phyloP scores from a whole-genome alignment of 805 yeast species.

The Nakazawaea ernobii region DNA sequence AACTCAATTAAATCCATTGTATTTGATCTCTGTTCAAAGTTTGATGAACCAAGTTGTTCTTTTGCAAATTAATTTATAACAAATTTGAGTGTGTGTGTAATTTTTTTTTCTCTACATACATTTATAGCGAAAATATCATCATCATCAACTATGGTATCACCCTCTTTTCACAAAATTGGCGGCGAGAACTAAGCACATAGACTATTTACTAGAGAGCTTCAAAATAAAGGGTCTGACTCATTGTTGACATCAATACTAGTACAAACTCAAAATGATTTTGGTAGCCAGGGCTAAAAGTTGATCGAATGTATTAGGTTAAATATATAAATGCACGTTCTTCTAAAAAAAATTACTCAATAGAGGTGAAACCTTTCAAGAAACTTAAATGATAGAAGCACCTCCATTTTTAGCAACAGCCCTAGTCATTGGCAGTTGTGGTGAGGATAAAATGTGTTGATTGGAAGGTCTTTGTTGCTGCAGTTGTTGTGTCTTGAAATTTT shows the following conservation, averaged over 20 bases:
- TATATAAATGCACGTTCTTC: no score
- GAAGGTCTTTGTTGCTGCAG: neutral
- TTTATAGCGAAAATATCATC: neutral
- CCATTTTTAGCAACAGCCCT: slow-evolving; percentile 11
- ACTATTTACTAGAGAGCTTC: no score
- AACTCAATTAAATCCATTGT: slow-evolving; percentile 44
- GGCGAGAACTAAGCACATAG: no score
- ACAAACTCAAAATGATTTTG: no score
- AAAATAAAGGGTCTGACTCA: no score
- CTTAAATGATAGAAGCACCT: neutral
- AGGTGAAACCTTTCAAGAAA: neutral
- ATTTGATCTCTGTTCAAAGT: neutral
- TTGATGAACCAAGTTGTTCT: neutral
- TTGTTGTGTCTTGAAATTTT: neutral
- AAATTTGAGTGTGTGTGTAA: neutral
- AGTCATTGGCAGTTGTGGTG: slow-evolving; percentile 9
- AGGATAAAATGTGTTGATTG: neutral
- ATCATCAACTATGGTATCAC: no score
- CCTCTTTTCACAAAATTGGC: no score
- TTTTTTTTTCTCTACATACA: neutral
- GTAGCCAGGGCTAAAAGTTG: no score
- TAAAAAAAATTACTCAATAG: neutral
- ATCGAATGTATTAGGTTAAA: no score
- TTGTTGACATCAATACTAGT: no score
- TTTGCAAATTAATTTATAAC: neutral